Conservation (phyloP, 768 basidiomycete species). For the Terana coerulea region DNA sequence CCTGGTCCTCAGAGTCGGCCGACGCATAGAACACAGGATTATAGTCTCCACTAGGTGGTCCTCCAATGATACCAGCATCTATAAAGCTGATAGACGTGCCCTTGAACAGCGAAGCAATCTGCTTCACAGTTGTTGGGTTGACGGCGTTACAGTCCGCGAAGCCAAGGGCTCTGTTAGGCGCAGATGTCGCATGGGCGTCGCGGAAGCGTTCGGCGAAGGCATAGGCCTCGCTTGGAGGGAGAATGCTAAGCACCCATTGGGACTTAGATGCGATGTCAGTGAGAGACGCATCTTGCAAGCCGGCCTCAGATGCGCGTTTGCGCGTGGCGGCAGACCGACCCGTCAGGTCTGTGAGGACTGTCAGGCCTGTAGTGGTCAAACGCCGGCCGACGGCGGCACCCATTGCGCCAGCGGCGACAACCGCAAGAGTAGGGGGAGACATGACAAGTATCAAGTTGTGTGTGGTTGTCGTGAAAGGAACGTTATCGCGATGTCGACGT, state of each 20-base stretch:
- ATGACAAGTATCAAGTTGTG: no score
- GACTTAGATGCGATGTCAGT: conserved; percentile 34
- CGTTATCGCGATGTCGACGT: no score
- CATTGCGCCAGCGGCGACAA: conserved; percentile 59
- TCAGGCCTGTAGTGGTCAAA: conserved; percentile 43
- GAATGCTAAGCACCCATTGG: conserved; percentile 50
- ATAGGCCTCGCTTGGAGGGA: conserved; percentile 52
- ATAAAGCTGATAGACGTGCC: conserved; percentile 40
- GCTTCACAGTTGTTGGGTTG: conserved; percentile 45
- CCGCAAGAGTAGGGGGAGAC: conserved; percentile 31
- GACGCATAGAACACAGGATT: conserved; percentile 57
- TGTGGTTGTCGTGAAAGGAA: no score
- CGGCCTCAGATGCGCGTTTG: conserved; percentile 46
- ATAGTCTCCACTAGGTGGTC: conserved; percentile 44
- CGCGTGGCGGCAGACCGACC: conserved; percentile 45
- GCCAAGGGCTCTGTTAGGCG: conserved; percentile 15
- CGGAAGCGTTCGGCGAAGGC: conserved; percentile 40
- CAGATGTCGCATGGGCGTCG: conserved; percentile 21
- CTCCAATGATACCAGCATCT: conserved; percentile 56
- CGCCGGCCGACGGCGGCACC: conserved; percentile 51
- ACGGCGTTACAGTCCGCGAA: conserved; percentile 61
- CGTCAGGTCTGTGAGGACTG: conserved; percentile 45
- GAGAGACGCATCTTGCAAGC: conserved; percentile 42
- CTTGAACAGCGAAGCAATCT: conserved; percentile 43
- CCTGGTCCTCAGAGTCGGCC: conserved; percentile 29